Evolutionary conservation across 306 rosid genomes (phyloP), one percentile per base, ranked within the genome.

Genomic region (Senna tora): DNA sequence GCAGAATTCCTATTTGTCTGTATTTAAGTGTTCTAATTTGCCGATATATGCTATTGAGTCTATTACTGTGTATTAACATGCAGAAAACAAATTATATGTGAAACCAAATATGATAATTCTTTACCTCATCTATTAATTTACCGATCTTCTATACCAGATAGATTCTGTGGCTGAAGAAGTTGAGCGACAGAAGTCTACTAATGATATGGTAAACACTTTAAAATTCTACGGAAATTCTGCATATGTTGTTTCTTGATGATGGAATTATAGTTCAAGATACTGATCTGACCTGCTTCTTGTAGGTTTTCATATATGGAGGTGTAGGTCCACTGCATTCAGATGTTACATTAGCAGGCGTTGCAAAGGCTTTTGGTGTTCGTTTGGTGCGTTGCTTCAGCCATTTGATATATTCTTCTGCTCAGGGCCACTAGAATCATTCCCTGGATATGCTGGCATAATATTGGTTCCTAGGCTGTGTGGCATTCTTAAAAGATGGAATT

Each of bases 91-190:
- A n/a, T 60, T 12, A 50, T 58, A 4, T 72, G 43, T 17, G 59
- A 52, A 52, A 47, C 61, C 69, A 41, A 38, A 58, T 45, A 51
- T 25, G 64, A 17, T 57, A 16, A 69, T 50, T 79, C 30, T 49
- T 67, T 20, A 36, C 46, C 66, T 66, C 21, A 47, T 60, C 66
- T 60, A n/a, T 62, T 62, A 19, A 62, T 62, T 62, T 62, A 36
- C 39, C 5, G 2, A 39, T 83, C 54, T 67, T 74, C 66, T 66
- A 32, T 82, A 79, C 41, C 97, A 94, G 99, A 75, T 89, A 70
- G 99, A 94, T 85, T 88, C 96, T 43, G 99, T 94, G 83, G 95
- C 97, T 17, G 97, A 91, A 81, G 97, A 87, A 88, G 96, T 94
- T 9, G 99, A 89, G 80, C 78, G 81, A 66, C 87, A 72, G 19